phyloP scores from a whole-genome alignment of 768 basidiomycete species.

The Rhodotorula graminis region DNA sequence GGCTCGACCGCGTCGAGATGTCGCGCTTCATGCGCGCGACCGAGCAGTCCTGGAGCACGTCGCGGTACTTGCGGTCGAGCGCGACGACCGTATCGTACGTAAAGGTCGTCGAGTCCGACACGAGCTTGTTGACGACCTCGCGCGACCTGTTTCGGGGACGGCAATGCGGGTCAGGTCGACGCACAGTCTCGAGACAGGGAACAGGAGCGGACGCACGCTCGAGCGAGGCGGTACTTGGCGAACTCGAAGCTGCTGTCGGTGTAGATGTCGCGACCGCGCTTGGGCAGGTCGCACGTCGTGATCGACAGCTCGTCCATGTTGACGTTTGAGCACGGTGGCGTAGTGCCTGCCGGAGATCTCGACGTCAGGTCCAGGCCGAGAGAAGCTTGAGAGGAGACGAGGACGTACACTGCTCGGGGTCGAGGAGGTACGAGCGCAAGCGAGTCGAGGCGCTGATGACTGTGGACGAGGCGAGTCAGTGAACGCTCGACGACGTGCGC shows the following conservation, averaged over 20 bases:
- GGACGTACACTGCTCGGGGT: conserved; percentile 12
- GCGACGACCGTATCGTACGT: conserved; percentile 22
- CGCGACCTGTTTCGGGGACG: conserved; percentile 21
- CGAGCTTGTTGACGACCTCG: conserved; percentile 13
- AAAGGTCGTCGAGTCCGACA: conserved; percentile 7
- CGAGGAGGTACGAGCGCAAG: conserved; percentile 22
- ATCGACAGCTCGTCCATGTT: conserved; percentile 16
- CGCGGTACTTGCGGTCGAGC: conserved; percentile 30
- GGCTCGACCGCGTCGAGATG: neutral
- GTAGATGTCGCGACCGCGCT: conserved; percentile 1
- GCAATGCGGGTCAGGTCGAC: too few relatives aligned
- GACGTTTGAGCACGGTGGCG: conserved; percentile 23
- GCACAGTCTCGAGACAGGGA: too few relatives aligned
- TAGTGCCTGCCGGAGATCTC: neutral
- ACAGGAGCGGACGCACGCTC: neutral
- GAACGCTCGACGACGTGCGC: neutral
- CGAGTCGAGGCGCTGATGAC: conserved; percentile 20
- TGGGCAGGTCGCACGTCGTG: conserved; percentile 15
- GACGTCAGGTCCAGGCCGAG: neutral
- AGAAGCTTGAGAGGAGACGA: neutral
- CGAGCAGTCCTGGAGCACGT: neutral
- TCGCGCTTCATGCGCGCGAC: neutral
- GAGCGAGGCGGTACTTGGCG: conserved; percentile 12
- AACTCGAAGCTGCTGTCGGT: conserved; percentile 23
- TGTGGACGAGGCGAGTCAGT: neutral